Conservation (phyloP, 164 flowering plant species). For the Malania oleifera region DNA sequence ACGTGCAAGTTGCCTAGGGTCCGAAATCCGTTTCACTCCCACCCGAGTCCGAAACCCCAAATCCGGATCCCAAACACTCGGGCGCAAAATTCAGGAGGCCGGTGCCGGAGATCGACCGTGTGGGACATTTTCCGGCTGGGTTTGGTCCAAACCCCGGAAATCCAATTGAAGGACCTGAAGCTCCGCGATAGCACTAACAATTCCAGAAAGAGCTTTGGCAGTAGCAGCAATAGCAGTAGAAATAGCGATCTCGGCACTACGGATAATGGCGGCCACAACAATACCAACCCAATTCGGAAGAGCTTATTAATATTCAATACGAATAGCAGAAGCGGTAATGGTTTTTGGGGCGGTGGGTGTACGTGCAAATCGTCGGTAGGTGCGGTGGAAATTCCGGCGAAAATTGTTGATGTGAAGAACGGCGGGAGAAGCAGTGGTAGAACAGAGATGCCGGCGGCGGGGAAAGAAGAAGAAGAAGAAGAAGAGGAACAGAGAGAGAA, state of each 20-base stretch:
- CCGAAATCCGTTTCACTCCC: conserved; percentile 37
- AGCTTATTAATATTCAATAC: too few relatives aligned
- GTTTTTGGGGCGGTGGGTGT: conserved; percentile 8
- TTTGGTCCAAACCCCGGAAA: conserved; percentile 53
- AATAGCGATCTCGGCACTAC: background rate
- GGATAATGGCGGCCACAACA: conserved; percentile 20
- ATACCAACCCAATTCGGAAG: conserved; percentile 11
- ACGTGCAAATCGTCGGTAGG: conserved; percentile 51
- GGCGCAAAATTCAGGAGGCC: conserved; percentile 2
- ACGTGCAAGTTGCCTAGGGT: conserved; percentile 17
- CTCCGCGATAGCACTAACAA: conserved; percentile 16
- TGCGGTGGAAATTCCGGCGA: conserved; percentile 36
- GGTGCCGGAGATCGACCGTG: conserved; percentile 24
- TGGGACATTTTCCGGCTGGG: conserved; percentile 65
- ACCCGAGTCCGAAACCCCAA: conserved; percentile 65
- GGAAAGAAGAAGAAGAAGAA: conserved; percentile 5
- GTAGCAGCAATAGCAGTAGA: conserved; percentile 26
- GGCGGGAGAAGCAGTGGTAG: conserved; percentile 3
- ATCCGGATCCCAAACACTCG: conserved; percentile 18
- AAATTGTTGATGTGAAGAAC: conserved; percentile 15
- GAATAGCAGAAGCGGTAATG: conserved; percentile 9
- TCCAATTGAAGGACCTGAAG: conserved; percentile 45
- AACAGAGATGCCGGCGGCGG: conserved; percentile 3
- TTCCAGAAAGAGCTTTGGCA: background rate
- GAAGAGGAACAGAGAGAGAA: conserved; percentile 15